Percentiles rank a stretch among this genome's conserved stretches.
Evolutionary conservation across 2,329 filamentous ascomycete genomes (phyloP).

Genomic region (Chaetomiaceae sp.): DNA sequence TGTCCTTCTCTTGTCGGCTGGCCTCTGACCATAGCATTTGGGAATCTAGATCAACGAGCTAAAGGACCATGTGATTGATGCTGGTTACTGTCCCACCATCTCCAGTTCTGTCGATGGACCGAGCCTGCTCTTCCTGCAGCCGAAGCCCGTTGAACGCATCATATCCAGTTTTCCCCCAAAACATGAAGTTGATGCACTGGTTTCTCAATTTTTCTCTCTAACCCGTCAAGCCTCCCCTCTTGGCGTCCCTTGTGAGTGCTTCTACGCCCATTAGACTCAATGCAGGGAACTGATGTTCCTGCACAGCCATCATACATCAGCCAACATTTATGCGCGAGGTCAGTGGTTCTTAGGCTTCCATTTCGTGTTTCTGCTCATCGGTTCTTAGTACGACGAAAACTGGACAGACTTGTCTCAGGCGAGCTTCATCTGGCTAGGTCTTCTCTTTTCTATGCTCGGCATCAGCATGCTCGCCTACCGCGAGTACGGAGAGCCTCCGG

Average conservation of each 20-base stretch:
- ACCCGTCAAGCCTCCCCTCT: conserved; percentile 21
- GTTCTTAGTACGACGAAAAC: conserved; percentile 41
- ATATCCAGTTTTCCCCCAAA: conserved; percentile 25
- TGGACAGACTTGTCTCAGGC: conserved; percentile 42
- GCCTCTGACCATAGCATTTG: background rate
- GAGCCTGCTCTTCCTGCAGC: conserved; percentile 23
- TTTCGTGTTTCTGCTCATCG: background rate
- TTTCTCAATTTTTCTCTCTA: conserved; percentile 23
- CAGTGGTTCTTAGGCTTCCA: background rate
- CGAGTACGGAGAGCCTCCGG: conserved; percentile 46
- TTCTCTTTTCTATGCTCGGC: conserved; percentile 49
- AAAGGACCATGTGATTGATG: conserved; percentile 19
- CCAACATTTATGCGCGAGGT: conserved; percentile 43
- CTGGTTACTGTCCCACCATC: conserved; percentile 25
- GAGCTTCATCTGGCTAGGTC: conserved; percentile 44
- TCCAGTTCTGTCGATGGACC: conserved; percentile 23
- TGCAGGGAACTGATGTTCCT: background rate
- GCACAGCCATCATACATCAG: conserved; percentile 34
- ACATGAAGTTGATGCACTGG: conserved; percentile 21
- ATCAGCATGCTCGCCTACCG: conserved; percentile 48
- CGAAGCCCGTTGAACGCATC: conserved; percentile 23
- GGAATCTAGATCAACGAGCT: conserved; percentile 24
- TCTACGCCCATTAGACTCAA: background rate
- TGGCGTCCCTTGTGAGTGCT: conserved; percentile 23
- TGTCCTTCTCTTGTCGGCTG: background rate